phyloP scores from a whole-genome alignment of 2,329 filamentous ascomycete species.

The Cytospora schulzeri region DNA sequence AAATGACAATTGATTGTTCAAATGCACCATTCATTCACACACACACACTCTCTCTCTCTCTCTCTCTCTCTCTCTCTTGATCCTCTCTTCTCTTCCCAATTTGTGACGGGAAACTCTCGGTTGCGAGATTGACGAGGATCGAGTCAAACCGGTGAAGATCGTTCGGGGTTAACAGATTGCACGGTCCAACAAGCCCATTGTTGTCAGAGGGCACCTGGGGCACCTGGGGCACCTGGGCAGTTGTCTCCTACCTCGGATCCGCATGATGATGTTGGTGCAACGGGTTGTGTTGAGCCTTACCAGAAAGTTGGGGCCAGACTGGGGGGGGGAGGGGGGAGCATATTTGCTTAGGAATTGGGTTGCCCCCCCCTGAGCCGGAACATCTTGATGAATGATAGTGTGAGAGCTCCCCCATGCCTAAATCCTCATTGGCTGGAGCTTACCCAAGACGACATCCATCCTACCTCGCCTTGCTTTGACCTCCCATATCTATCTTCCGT shows the following conservation, averaged over 20 bases:
- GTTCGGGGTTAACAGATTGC: neutral
- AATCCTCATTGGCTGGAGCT: constrained; percentile 35
- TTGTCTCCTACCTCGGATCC: neutral
- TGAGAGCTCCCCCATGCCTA: constrained; percentile 30
- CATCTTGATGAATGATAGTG: constrained; percentile 20
- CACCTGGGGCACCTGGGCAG: too few relatives aligned
- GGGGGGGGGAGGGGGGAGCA: neutral
- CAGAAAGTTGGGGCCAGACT: neutral
- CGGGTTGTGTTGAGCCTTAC: neutral
- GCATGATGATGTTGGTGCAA: neutral
- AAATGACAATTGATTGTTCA: neutral
- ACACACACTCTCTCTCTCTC: too few relatives aligned
- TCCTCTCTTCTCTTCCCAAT: neutral
- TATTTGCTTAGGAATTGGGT: neutral
- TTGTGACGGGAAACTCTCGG: constrained; percentile 8
- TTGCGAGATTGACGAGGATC: constrained; percentile 9
- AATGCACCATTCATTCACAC: neutral
- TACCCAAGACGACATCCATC: constrained; percentile 30
- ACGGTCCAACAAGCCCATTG: neutral
- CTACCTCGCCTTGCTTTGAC: constrained; percentile 25
- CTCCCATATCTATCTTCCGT: constrained; percentile 34
- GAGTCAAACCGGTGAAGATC: constrained; percentile 1
- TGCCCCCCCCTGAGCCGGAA: constrained; percentile 17
- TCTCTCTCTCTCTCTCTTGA: too few relatives aligned
- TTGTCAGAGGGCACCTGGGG: too few relatives aligned